Conservation (phyloP, 139 green algal species). For the Mychonastes homosphaera region DNA sequence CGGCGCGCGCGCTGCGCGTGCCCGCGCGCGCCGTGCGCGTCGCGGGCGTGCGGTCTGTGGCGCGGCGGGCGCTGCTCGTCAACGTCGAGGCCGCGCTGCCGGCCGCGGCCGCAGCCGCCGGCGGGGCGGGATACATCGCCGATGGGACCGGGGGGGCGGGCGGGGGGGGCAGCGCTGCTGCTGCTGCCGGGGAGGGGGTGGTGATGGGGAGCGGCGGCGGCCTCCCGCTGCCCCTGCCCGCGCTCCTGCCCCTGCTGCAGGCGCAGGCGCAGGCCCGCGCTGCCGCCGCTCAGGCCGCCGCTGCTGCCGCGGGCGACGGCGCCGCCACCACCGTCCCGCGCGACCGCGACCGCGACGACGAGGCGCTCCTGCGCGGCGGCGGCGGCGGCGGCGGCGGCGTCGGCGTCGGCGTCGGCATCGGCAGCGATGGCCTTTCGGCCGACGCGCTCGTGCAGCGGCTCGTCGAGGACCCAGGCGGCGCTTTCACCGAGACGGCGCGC, state of each 20-base stretch:
- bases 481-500: conserved; percentile 16
- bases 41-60: conserved; percentile 9
- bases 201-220: not conserved
- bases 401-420: not conserved
- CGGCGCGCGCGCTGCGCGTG: conserved; percentile 14
- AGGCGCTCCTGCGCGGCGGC: not conserved
- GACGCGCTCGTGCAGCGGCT: conserved; percentile 18
- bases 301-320: not conserved
- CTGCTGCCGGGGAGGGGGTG: not conserved
- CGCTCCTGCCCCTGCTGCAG: too few relatives aligned
- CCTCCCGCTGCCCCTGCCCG: not conserved
- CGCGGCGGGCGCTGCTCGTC: conserved; percentile 15
- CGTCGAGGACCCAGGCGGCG: conserved; percentile 16
- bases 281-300: not conserved
- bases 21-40: not conserved
- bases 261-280: not conserved
- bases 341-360: not conserved
- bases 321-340: not conserved
- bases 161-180: not conserved
- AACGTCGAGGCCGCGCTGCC: conserved; percentile 16
- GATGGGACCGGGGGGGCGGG: not conserved
- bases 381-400: not conserved
- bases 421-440: not conserved
- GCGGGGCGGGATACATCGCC: not conserved
- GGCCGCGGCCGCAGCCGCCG: not conserved